These are phyloP conservation scores for Candida silvatica DNA, from an alignment of 805 yeast species.

Conservation along the genomic window DNA sequence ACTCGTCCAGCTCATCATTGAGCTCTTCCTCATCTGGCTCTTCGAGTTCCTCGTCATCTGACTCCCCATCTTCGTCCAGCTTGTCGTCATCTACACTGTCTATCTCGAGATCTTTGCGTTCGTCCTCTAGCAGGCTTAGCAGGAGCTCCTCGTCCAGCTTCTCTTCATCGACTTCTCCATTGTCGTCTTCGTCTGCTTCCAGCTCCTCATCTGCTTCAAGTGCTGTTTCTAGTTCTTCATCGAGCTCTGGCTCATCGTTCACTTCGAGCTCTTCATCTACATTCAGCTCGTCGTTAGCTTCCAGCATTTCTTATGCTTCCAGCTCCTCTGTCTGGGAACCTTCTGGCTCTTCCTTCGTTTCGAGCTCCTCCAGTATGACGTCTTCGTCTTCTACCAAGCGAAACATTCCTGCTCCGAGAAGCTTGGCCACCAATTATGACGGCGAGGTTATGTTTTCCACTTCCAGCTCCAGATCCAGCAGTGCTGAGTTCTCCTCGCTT, in stretches of 20 bases:
- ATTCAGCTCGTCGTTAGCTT: too few relatives aligned
- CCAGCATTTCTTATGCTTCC: too few relatives aligned
- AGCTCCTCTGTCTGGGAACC: background rate
- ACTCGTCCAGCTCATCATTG: background rate
- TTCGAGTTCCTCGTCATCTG: background rate
- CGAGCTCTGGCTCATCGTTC: background rate
- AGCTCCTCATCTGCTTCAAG: background rate
- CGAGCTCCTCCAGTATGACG: too few relatives aligned
- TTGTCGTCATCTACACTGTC: background rate
- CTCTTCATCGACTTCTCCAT: background rate
- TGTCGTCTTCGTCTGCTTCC: background rate
- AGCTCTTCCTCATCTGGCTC: background rate
- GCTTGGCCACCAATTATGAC: too few relatives aligned
- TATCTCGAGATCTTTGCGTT: background rate
- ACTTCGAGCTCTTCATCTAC: too few relatives aligned
- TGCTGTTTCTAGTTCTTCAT: background rate
- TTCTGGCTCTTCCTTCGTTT: background rate
- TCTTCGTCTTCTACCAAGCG: too few relatives aligned
- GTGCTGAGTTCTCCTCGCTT: too few relatives aligned
- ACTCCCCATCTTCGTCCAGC: conserved; percentile 1
- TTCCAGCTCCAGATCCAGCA: too few relatives aligned
- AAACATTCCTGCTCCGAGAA: too few relatives aligned
- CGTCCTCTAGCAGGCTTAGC: background rate
- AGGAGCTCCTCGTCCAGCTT: too few relatives aligned
- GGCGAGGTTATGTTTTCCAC: too few relatives aligned